phyloP scores from a whole-genome alignment of 345 rosid species.

The Murraya paniculata region DNA sequence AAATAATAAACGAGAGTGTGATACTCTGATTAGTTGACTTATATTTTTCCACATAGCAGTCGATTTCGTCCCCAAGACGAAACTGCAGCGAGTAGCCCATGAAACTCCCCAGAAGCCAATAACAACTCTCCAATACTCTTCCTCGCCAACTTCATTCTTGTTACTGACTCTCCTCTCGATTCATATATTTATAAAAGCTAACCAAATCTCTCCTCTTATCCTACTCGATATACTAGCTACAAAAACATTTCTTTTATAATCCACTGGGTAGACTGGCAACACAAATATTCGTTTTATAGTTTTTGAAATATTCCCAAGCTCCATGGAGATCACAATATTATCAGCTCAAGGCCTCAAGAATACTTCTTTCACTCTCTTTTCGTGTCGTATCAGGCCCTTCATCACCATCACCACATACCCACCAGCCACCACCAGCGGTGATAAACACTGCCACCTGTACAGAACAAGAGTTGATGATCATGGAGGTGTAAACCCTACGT shows the following conservation, averaged over 20 bases:
- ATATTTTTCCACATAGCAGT: neutral
- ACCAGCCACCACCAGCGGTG: neutral
- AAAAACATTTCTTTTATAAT: neutral
- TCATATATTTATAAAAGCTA: neutral
- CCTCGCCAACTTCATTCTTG: neutral
- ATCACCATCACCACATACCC: slow-evolving; percentile 30
- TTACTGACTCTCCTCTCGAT: neutral
- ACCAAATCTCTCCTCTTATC: neutral
- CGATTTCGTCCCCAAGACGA: neutral
- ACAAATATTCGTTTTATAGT: too few species aligned
- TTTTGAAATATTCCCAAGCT: neutral
- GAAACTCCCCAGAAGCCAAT: neutral
- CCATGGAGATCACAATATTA: slow-evolving; percentile 40
- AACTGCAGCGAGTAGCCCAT: neutral
- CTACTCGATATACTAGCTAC: neutral
- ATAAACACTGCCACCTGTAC: slow-evolving; percentile 16
- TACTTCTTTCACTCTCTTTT: slow-evolving; percentile 18
- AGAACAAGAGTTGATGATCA: slow-evolving; percentile 25
- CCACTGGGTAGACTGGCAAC: too few species aligned
- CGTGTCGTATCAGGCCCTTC: slow-evolving; percentile 33
- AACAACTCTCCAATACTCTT: neutral
- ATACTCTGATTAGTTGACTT: neutral
- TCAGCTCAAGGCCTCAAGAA: slow-evolving; percentile 43
- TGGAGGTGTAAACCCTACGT: slow-evolving; percentile 43
- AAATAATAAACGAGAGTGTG: neutral